Evolutionary conservation across 257 asterid species (phyloP).

Genomic region (Fraxinus anomala): DNA sequence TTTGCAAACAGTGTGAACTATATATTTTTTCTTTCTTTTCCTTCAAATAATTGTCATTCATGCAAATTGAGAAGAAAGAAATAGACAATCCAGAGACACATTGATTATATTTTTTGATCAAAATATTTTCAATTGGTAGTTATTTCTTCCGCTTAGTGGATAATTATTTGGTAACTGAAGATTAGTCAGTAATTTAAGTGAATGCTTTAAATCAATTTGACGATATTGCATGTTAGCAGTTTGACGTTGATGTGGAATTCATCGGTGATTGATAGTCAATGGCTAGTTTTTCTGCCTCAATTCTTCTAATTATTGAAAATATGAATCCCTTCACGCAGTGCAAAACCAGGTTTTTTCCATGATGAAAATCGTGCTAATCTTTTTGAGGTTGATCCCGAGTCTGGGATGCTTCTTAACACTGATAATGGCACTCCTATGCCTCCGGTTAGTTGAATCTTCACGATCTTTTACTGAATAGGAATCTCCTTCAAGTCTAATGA

Average conservation of each 20-base stretch:
- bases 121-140: constrained; percentile 10
- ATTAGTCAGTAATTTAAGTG: constrained; percentile 1
- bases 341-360: constrained; percentile 94
- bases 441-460: constrained; percentile 57
- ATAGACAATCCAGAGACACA: constrained; percentile 1
- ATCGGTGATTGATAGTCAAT: constrained; percentile 18
- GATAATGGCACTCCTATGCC: constrained; percentile 99
- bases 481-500: constrained; percentile 6
- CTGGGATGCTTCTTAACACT: constrained; percentile 4
- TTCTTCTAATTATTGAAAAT: constrained; percentile 26
- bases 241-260: constrained; percentile 17
- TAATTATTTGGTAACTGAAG: background rate
- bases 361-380: constrained; percentile 63
- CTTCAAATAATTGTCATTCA: background rate
- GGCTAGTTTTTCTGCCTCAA: constrained; percentile 5
- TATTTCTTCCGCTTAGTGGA: background rate
- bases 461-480: constrained; percentile 2
- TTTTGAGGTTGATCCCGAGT: constrained; percentile 4
- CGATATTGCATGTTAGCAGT: constrained; percentile 14
- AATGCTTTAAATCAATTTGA: constrained; percentile 9
- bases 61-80: constrained; percentile 17
- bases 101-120: background rate
- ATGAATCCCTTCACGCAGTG: constrained; percentile 50
- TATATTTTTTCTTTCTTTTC: background rate
- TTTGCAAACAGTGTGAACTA: constrained; percentile 1